Conservation (phyloP, 768 basidiomycete species). For the Kwoniella dendrophila region DNA sequence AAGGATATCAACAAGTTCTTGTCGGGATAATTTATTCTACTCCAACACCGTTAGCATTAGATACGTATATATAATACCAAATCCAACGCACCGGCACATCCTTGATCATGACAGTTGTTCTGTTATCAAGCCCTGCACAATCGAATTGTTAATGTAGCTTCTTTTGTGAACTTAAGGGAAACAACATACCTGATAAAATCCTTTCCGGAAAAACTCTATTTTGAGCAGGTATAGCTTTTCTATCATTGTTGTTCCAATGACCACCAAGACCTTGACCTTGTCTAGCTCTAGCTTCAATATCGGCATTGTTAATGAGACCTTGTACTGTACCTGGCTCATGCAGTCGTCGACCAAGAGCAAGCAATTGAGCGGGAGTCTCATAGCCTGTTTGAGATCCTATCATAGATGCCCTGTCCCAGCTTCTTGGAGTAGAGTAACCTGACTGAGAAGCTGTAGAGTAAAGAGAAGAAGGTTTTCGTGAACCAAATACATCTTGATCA, state of each 20-base stretch:
- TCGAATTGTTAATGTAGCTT: background rate
- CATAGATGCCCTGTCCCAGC: background rate
- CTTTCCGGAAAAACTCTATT: constrained; percentile 43
- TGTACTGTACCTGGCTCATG: constrained; percentile 32
- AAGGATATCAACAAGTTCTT: constrained; percentile 51
- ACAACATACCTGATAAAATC: constrained; percentile 37
- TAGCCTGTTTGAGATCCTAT: background rate
- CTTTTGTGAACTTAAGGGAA: too few relatives aligned
- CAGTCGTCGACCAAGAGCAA: constrained; percentile 23
- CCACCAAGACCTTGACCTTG: constrained; percentile 31
- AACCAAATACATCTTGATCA: constrained; percentile 14
- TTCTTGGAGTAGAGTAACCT: constrained; percentile 2
- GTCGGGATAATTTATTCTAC: constrained; percentile 53
- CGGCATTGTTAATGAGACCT: constrained; percentile 23
- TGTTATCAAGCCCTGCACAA: constrained; percentile 38
- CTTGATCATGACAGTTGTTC: constrained; percentile 55
- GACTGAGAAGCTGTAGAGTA: constrained; percentile 5
- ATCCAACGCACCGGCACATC: constrained; percentile 50
- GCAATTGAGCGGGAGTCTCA: constrained; percentile 23
- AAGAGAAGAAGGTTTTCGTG: constrained; percentile 12
- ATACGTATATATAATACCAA: background rate
- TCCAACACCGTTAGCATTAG: background rate
- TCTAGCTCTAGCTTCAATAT: constrained; percentile 18
- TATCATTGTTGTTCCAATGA: constrained; percentile 23
- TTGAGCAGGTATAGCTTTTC: constrained; percentile 32